Evolutionary conservation across 2,329 filamentous ascomycete species (phyloP).

Genomic region (Simplicillium sp.): DNA sequence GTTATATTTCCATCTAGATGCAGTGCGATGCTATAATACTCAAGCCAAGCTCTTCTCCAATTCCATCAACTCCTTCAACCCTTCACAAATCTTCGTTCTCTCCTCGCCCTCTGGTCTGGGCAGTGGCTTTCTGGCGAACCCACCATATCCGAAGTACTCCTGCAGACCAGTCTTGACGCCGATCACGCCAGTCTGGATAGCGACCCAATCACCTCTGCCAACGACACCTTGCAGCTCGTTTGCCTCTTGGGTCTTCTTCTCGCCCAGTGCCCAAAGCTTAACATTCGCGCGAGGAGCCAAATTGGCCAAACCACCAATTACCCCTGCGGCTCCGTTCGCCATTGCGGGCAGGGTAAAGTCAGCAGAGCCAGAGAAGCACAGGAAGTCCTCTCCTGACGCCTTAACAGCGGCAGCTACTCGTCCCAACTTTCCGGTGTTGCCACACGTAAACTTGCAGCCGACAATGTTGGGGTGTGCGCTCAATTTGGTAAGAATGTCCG

Average conservation of each 20-base stretch:
- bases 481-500: constrained; percentile 49
- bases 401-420: constrained; percentile 42
- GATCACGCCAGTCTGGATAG: constrained; percentile 62
- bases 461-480: constrained; percentile 56
- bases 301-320: constrained; percentile 65
- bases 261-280: constrained; percentile 50
- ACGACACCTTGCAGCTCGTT: constrained; percentile 55
- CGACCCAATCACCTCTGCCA: constrained; percentile 61
- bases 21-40: background rate
- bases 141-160: constrained; percentile 60
- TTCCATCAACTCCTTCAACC: constrained; percentile 12
- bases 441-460: constrained; percentile 61
- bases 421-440: constrained; percentile 62
- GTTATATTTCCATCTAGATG: background rate
- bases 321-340: constrained; percentile 58
- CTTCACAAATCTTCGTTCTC: constrained; percentile 8
- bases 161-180: constrained; percentile 61
- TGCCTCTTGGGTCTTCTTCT: constrained; percentile 48
- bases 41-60: constrained; percentile 9
- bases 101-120: constrained; percentile 10
- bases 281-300: constrained; percentile 59
- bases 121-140: constrained; percentile 24
- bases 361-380: constrained; percentile 63
- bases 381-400: constrained; percentile 45
- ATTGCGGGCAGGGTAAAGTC: constrained; percentile 65